Base-by-base conservation (phyloP, 805 yeast genomes). In the Yamadazyma paraphyllophila region DNA sequence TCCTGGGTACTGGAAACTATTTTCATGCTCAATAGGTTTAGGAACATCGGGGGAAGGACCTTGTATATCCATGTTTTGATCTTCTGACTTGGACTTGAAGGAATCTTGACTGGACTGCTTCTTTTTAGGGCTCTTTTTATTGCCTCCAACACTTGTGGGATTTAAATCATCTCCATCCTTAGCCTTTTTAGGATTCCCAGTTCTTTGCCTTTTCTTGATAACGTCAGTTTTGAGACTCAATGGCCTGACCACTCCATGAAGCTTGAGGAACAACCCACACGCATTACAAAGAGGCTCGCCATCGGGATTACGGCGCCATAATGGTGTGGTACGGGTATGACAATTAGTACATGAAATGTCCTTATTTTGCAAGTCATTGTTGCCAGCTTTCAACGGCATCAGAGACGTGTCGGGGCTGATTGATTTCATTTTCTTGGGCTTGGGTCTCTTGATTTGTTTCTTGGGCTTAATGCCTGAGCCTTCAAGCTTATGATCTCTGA, bases 231-330 rank as follows among this genome's bases (percentile, higher is more conserved):
- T 91, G 57, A 91, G 71, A 11, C 96, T 85, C 42, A 92, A 71
- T 0, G 99, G 99, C 47, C 98, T 74, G 50, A 88, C 95, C 3
- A 89, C 92, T n/a, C 97, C 98, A 59, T 92, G 98, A 17, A 92
- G 71, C 64, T 92, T 92, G 58, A 88, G 76, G 57, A 92, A 92
- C 49, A 92, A 71, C 0, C 98, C 99, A 70, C 99, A 92, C 0
- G 99, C 98, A 64, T 92, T 92, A 68, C 98, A 92, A 48, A 92
- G 70, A 0, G 97, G 95, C 58, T 88, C 85, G 1, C 97, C 97
- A 48, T 87, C 88, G 0, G 96, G 90, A 56, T 89, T 88, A 41
- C 97, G 75, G 55, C 99, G 74, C 99, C 99, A 92, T 13, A 92
- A 65, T 1, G 99, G 99, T 0, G 99, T 92, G 13, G 95, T 90